Percentiles rank a stretch among this genome's conserved stretches.
phyloP scores from a whole-genome alignment of 805 yeast species.

The Saccharomycopsis sp. region DNA sequence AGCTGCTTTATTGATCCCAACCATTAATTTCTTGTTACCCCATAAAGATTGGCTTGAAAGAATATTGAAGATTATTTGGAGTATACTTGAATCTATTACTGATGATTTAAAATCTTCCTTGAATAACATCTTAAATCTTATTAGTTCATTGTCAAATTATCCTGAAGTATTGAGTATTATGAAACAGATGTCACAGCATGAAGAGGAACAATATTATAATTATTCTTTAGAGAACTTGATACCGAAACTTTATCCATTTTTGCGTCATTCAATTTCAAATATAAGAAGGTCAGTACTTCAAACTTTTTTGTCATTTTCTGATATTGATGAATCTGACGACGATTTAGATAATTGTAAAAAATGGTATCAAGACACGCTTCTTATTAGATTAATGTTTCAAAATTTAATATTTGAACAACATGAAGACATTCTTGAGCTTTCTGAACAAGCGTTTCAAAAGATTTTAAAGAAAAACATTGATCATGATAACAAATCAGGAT shows the following conservation, averaged over 20 bases:
- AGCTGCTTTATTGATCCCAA: constrained; percentile 84
- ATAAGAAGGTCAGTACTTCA: constrained; percentile 85
- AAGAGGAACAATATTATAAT: neutral
- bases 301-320: constrained; percentile 69
- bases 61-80: constrained; percentile 73
- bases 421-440: constrained; percentile 55
- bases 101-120: constrained; percentile 94
- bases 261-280: constrained; percentile 87
- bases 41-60: constrained; percentile 18
- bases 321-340: constrained; percentile 44
- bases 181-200: constrained; percentile 38
- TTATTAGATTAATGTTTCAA: constrained; percentile 74
- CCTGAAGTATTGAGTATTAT: constrained; percentile 71
- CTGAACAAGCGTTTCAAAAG: constrained; percentile 52
- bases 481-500: constrained; percentile 23
- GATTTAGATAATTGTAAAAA: constrained; percentile 36
- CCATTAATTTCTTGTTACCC: constrained; percentile 39
- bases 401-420: constrained; percentile 88
- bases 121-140: constrained; percentile 90
- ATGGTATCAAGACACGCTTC: constrained; percentile 72
- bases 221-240: constrained; percentile 66
- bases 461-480: constrained; percentile 42
- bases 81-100: constrained; percentile 69
- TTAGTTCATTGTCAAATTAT: constrained; percentile 82
- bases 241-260: constrained; percentile 88